Conservation (phyloP, 306 rosid genomes). For the Gynostemma pentaphyllum region DNA sequence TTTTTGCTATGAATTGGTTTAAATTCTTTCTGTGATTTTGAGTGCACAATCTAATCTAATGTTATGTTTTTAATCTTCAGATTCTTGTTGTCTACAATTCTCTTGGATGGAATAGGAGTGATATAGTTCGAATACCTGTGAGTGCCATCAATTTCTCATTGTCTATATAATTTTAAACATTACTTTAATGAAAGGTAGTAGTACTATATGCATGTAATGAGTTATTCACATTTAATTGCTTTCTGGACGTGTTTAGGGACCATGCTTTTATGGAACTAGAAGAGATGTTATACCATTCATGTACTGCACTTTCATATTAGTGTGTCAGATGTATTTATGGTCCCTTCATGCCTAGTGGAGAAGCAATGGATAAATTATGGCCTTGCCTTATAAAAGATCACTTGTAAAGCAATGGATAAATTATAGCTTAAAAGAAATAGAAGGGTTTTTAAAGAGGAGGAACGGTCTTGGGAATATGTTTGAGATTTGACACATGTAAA, state of each 20-base stretch:
- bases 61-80: constrained; percentile 21
- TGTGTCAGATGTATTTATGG: background rate
- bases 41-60: constrained; percentile 2
- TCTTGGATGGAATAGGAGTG: constrained; percentile 48
- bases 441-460: too few relatives aligned
- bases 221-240: background rate
- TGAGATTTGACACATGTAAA: too few relatives aligned
- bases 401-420: background rate
- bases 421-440: too few relatives aligned
- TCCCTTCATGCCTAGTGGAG: background rate
- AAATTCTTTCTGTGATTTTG: constrained; percentile 6
- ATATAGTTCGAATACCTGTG: constrained; percentile 36
- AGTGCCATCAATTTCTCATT: constrained; percentile 16
- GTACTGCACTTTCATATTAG: background rate
- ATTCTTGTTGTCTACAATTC: constrained; percentile 34
- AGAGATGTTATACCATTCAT: background rate
- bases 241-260: background rate
- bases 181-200: background rate
- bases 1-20: background rate
- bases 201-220: background rate
- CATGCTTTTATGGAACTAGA: too few relatives aligned
- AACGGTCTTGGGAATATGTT: too few relatives aligned
- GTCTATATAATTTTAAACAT: background rate
- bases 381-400: too few relatives aligned
- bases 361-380: background rate